Evolutionary conservation across 345 rosid species (phyloP).

Genomic region (Corymbia maculata): DNA sequence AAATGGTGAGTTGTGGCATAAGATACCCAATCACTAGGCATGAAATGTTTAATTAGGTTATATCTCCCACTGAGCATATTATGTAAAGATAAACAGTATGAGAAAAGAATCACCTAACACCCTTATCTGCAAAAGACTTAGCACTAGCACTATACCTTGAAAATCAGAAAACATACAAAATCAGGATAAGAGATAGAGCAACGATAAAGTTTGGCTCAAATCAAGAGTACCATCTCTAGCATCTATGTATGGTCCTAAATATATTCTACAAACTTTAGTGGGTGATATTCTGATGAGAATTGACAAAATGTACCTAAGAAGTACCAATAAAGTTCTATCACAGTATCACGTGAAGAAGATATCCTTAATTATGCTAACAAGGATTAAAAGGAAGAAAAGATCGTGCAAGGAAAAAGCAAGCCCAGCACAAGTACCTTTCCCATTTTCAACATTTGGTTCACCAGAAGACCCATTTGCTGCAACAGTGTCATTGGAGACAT

Average conservation of each 20-base stretch:
- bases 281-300: background rate
- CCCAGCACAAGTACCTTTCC: conserved; percentile 14
- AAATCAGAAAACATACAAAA: background rate
- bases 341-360: background rate
- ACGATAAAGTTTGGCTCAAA: background rate
- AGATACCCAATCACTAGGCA: background rate
- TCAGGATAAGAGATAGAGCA: background rate
- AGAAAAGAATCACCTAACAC: background rate
- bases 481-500: background rate
- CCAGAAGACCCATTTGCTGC: conserved; percentile 8
- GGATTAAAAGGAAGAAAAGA: background rate
- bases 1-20: background rate
- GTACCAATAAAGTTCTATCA: background rate
- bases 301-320: background rate
- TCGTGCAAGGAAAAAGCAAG: background rate
- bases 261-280: background rate
- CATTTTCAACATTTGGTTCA: conserved; percentile 22
- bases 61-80: background rate
- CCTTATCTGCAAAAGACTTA: background rate
- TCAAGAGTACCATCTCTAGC: background rate
- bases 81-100: background rate
- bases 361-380: background rate
- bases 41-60: background rate
- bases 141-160: background rate
- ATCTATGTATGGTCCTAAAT: background rate